Percentiles rank a stretch among this genome's conserved stretches.
Conservation (phyloP, 306 rosid species). For the Glycine soja region DNA sequence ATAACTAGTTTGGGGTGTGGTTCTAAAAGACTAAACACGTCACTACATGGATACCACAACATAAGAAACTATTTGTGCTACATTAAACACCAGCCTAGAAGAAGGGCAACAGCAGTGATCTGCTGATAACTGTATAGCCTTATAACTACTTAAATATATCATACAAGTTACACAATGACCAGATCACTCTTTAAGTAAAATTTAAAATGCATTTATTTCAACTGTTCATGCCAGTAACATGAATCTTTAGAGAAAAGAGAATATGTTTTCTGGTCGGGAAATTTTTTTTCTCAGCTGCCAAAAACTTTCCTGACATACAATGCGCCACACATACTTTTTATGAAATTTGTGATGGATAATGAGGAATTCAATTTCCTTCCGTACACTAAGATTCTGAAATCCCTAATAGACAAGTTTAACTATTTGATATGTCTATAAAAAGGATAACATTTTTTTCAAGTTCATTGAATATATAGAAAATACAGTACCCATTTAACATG, state of each 20-base stretch:
- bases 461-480: conserved; percentile 33
- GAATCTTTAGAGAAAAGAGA: conserved; percentile 4
- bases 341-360: conserved; percentile 11
- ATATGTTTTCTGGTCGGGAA: neutral
- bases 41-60: neutral
- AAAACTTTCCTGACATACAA: neutral
- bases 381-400: conserved; percentile 18
- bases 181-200: conserved; percentile 3
- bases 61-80: neutral
- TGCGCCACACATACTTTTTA: neutral
- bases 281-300: conserved; percentile 3
- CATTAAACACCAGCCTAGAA: neutral
- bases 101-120: neutral
- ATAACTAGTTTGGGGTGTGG: neutral
- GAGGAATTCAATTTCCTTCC: conserved; percentile 32
- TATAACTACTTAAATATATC: neutral
- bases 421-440: conserved; percentile 31
- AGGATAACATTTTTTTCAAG: conserved; percentile 8
- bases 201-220: conserved; percentile 11
- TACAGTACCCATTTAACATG: neutral
- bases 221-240: neutral
- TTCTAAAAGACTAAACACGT: neutral
- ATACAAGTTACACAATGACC: neutral
- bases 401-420: conserved; percentile 38
- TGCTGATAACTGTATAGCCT: conserved; percentile 15